Evolutionary conservation across 1,139 yeast species (phyloP).

Genomic region (Candida mesenterica): DNA sequence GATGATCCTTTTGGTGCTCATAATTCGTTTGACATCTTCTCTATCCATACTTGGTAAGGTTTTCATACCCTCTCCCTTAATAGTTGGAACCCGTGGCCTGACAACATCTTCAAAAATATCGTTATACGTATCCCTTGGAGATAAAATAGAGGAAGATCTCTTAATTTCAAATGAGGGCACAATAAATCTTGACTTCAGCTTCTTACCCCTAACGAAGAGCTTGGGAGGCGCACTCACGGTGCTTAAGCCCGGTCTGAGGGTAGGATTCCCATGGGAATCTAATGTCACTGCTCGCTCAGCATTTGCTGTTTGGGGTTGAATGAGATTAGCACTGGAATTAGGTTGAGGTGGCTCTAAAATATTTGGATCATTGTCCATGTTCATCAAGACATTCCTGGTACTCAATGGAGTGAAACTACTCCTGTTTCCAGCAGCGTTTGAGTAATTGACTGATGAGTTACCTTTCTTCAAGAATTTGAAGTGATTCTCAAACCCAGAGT

Average conservation of each 20-base stretch:
- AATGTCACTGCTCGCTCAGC: too few relatives aligned
- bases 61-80: slow-evolving; percentile 40
- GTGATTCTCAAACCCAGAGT: slow-evolving; percentile 46
- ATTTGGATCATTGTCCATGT: slow-evolving; percentile 20
- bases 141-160: slow-evolving; percentile 32
- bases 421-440: slow-evolving; percentile 22
- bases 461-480: slow-evolving; percentile 29
- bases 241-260: background rate
- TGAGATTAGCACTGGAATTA: slow-evolving; percentile 3
- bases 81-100: slow-evolving; percentile 32
- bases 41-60: slow-evolving; percentile 50
- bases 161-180: slow-evolving; percentile 48
- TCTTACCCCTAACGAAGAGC: slow-evolving; percentile 1
- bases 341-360: slow-evolving; percentile 25
- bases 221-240: slow-evolving; percentile 1
- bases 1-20: slow-evolving; percentile 39
- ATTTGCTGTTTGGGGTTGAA: too few relatives aligned
- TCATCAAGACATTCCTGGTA: slow-evolving; percentile 28
- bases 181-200: slow-evolving; percentile 30
- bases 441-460: slow-evolving; percentile 17
- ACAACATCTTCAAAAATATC: slow-evolving; percentile 41
- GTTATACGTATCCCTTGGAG: slow-evolving; percentile 40
- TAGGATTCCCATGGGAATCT: background rate
- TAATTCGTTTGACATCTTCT: slow-evolving; percentile 43
- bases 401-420: slow-evolving; percentile 29